phyloP scores from a whole-genome alignment of 768 basidiomycete genomes.

The Panaeolus papilionaceus region DNA sequence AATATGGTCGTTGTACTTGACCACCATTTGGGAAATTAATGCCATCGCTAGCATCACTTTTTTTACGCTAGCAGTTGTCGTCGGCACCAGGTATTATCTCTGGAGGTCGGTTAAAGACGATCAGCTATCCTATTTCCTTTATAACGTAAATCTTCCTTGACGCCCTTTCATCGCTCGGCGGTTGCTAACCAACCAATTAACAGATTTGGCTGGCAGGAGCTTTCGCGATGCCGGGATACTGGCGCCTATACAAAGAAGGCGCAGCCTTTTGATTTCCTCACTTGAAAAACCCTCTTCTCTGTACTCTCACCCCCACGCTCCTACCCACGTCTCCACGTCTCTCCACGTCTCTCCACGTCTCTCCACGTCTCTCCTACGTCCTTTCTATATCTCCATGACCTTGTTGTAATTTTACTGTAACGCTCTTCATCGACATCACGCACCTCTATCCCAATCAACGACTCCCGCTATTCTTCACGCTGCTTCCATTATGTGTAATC shows the following conservation, averaged over 20 bases:
- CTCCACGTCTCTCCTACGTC: not conserved
- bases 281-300: not conserved
- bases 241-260: constrained; percentile 30
- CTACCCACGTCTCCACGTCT: not conserved
- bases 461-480: not conserved
- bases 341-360: too few relatives aligned
- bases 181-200: not conserved
- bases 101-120: constrained; percentile 26
- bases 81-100: constrained; percentile 31
- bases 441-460: not conserved
- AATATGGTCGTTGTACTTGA: constrained; percentile 43
- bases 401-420: constrained; percentile 19
- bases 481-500: not conserved
- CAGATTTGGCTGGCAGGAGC: constrained; percentile 32
- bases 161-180: not conserved
- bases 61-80: constrained; percentile 36
- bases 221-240: constrained; percentile 29
- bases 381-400: not conserved
- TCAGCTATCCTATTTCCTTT: constrained; percentile 29
- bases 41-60: constrained; percentile 32
- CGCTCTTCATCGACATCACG: not conserved
- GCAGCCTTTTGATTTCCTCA: constrained; percentile 18
- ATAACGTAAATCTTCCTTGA: constrained; percentile 29
- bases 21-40: constrained; percentile 42
- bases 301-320: too few relatives aligned